Conservation (phyloP, 2,329 filamentous ascomycete species). For the Tolypocladium cylindrosporum region DNA sequence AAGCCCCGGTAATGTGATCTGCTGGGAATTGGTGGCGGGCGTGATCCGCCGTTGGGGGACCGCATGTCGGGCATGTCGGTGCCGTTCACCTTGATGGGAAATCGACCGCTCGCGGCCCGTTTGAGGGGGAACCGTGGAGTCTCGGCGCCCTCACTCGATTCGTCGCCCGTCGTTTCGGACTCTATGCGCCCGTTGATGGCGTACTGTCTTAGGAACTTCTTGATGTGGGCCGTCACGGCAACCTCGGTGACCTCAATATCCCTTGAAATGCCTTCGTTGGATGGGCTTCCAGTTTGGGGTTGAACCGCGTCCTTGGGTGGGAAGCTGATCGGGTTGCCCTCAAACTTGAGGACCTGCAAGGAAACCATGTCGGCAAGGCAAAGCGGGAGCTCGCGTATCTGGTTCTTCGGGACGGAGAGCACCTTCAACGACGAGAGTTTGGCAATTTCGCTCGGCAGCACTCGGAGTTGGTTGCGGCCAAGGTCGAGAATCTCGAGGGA, state of each 20-base stretch:
- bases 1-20: conserved; percentile 67
- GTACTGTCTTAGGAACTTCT: conserved; percentile 47
- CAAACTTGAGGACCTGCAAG: conserved; percentile 79
- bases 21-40: conserved; percentile 68
- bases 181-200: conserved; percentile 42
- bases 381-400: conserved; percentile 72
- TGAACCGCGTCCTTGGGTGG: conserved; percentile 63
- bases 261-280: conserved; percentile 39
- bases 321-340: conserved; percentile 77
- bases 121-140: conserved; percentile 63
- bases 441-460: conserved; percentile 68
- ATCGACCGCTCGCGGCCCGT: conserved; percentile 53
- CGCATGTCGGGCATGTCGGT: conserved; percentile 57
- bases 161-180: conserved; percentile 46
- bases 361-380: conserved; percentile 85
- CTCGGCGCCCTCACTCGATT: conserved; percentile 65
- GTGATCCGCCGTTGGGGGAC: conserved; percentile 51
- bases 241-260: conserved; percentile 57
- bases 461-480: conserved; percentile 73
- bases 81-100: conserved; percentile 64
- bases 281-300: conserved; percentile 42
- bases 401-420: conserved; percentile 77
- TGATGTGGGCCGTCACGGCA: conserved; percentile 49
- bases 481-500: conserved; percentile 90
- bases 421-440: conserved; percentile 82